phyloP scores from a whole-genome alignment of 495 filamentous ascomycete genomes.

The Penicillium egyptiacum region DNA sequence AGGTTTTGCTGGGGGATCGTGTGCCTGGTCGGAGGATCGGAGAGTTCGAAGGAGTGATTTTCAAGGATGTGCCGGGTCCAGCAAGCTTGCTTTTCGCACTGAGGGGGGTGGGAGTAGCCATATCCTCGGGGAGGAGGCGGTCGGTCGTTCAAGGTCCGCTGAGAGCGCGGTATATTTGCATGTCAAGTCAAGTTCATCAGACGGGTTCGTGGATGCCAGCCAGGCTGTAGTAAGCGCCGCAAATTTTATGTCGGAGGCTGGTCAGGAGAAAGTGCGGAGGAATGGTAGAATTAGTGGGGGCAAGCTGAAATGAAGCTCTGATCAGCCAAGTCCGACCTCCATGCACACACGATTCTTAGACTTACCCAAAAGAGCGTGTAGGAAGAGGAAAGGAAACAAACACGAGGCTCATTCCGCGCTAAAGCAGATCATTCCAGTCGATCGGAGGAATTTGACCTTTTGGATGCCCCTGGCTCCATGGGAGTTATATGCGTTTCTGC shows the following conservation, averaged over 20 bases:
- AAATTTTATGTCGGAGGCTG: background rate
- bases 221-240: background rate
- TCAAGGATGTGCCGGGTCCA: conserved; percentile 50
- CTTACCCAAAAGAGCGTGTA: conserved; percentile 11
- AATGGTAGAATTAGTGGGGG: conserved; percentile 12
- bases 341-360: conserved; percentile 6
- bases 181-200: conserved; percentile 21
- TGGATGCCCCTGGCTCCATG: conserved; percentile 1
- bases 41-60: conserved; percentile 78
- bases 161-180: conserved; percentile 21
- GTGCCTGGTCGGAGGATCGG: conserved; percentile 62
- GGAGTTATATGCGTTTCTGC: background rate
- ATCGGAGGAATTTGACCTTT: conserved; percentile 19
- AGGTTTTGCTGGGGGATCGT: conserved; percentile 61
- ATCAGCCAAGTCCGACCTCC: conserved; percentile 4
- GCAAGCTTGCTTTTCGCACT: conserved; percentile 40
- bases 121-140: conserved; percentile 26
- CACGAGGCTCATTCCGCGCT: conserved; percentile 22
- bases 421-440: conserved; percentile 29
- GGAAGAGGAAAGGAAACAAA: conserved; percentile 5
- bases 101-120: conserved; percentile 40
- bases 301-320: conserved; percentile 14
- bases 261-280: conserved; percentile 15
- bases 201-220: background rate
- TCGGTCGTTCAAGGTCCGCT: conserved; percentile 30